Percentiles rank a stretch among this genome's conserved stretches.
phyloP scores from a whole-genome alignment of 1,284 basidiomycete species.

The Jaminaea rosea region DNA sequence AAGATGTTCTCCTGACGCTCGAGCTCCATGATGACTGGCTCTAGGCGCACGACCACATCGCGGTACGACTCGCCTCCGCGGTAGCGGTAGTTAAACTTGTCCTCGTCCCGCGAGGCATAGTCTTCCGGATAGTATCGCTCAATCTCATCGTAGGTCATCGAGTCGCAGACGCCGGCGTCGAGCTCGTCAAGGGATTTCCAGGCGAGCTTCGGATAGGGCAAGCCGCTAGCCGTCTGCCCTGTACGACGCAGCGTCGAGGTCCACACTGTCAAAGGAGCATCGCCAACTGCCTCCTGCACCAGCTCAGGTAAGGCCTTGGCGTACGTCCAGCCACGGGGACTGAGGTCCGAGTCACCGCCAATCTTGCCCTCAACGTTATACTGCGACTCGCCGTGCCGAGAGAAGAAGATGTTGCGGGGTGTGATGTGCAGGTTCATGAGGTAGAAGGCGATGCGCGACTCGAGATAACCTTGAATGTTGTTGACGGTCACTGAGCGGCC shows the following conservation, averaged over 20 bases:
- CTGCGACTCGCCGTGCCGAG: slow-evolving; percentile 94
- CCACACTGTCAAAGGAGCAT: slow-evolving; percentile 86
- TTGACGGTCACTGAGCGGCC: slow-evolving; percentile 42
- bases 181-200: slow-evolving; percentile 99
- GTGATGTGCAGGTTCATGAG: slow-evolving; percentile 97
- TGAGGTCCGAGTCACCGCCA: slow-evolving; percentile 85
- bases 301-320: slow-evolving; percentile 74
- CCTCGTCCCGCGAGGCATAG: slow-evolving; percentile 95
- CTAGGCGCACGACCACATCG: slow-evolving; percentile 80
- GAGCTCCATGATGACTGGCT: slow-evolving; percentile 98
- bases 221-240: slow-evolving; percentile 73
- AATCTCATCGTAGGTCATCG: slow-evolving; percentile 99
- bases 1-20: slow-evolving; percentile 95
- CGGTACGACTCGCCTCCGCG: slow-evolving; percentile 83
- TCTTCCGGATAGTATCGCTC: slow-evolving; percentile 91
- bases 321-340: slow-evolving; percentile 74
- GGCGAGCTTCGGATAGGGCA: slow-evolving; percentile 84
- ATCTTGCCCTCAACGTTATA: slow-evolving; percentile 96
- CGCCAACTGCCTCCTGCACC: slow-evolving; percentile 82
- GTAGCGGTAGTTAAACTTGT: slow-evolving; percentile 99
- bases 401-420: slow-evolving; percentile 91
- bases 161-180: slow-evolving; percentile 97
- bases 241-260: slow-evolving; percentile 89
- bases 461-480: slow-evolving; percentile 64
- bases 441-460: slow-evolving; percentile 94